phyloP scores from a whole-genome alignment of 805 yeast genomes.

The Metschnikowia chrysomelidarum region DNA sequence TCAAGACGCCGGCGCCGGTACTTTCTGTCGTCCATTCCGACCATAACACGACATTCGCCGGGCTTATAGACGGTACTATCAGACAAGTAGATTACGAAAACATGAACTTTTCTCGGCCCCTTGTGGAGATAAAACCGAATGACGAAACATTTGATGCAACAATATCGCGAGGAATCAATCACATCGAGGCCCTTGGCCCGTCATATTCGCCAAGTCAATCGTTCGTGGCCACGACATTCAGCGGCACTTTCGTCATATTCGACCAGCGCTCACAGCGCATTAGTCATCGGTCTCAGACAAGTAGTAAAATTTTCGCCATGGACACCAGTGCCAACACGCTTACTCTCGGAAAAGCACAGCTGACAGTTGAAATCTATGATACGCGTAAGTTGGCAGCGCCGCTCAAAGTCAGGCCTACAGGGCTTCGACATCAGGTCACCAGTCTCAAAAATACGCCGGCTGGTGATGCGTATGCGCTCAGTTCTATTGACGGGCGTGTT shows the following conservation, averaged over 20 bases:
- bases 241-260: slow-evolving; percentile 12
- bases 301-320: slow-evolving; percentile 60
- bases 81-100: slow-evolving; percentile 51
- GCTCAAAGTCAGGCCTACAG: slow-evolving; percentile 54
- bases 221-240: slow-evolving; percentile 19
- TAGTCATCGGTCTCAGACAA: slow-evolving; percentile 20
- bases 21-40: slow-evolving; percentile 29
- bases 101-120: slow-evolving; percentile 13
- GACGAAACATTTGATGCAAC: too few relatives aligned
- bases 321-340: slow-evolving; percentile 47
- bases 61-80: slow-evolving; percentile 56
- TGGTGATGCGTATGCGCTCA: slow-evolving; percentile 56
- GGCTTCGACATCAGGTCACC: slow-evolving; percentile 64
- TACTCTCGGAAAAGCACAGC: slow-evolving; percentile 53
- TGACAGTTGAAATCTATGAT: slow-evolving; percentile 59
- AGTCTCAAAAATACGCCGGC: slow-evolving; percentile 54
- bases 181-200: too few relatives aligned
- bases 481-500: slow-evolving; percentile 82
- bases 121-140: slow-evolving; percentile 1
- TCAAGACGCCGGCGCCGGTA: slow-evolving; percentile 20
- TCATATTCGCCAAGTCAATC: background rate
- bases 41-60: slow-evolving; percentile 39
- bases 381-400: slow-evolving; percentile 46
- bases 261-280: slow-evolving; percentile 15
- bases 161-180: too few relatives aligned